These are phyloP conservation scores for Geotrichum restrictum DNA, from an alignment of 1,139 yeast species.

Conservation along the genomic window DNA sequence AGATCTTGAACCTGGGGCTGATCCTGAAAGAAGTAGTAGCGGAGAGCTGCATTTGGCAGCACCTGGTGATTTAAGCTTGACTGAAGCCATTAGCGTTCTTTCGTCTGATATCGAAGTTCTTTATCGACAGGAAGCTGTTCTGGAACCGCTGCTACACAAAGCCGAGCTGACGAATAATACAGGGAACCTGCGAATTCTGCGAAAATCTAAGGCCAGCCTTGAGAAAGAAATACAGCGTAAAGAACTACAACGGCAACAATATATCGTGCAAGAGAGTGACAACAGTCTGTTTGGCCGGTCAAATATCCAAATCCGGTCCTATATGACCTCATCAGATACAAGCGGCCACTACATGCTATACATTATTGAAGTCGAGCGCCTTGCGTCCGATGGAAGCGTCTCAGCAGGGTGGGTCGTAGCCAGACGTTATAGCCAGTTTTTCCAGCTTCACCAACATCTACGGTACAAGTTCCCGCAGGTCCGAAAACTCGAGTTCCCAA, in stretches of 20 bases:
- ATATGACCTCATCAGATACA: constrained; percentile 50
- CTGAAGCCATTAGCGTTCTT: constrained; percentile 60
- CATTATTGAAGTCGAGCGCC: constrained; percentile 69
- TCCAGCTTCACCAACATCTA: constrained; percentile 63
- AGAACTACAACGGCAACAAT: constrained; percentile 74
- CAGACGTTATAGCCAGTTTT: constrained; percentile 80
- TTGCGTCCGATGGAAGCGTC: constrained; percentile 45
- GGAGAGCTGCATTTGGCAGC: constrained; percentile 48
- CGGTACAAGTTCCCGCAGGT: constrained; percentile 53
- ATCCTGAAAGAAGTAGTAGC: constrained; percentile 13
- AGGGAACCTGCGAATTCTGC: constrained; percentile 62
- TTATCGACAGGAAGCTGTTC: constrained; percentile 57
- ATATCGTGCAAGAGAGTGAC: constrained; percentile 76
- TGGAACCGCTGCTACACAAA: constrained; percentile 64
- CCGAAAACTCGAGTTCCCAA: constrained; percentile 54
- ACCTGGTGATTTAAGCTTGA: constrained; percentile 63
- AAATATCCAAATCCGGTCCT: constrained; percentile 60
- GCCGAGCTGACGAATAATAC: constrained; percentile 79
- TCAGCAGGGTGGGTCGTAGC: constrained; percentile 88
- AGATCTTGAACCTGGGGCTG: not conserved
- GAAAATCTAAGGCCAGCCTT: constrained; percentile 61
- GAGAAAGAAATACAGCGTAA: constrained; percentile 66
- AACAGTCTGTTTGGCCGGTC: constrained; percentile 74
- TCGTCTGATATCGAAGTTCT: constrained; percentile 58
- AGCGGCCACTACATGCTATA: constrained; percentile 62